Evolutionary conservation across 495 filamentous ascomycete species (phyloP), one percentile per base, ranked within the genome.

Genomic region (Talaromyces thailandensis): DNA sequence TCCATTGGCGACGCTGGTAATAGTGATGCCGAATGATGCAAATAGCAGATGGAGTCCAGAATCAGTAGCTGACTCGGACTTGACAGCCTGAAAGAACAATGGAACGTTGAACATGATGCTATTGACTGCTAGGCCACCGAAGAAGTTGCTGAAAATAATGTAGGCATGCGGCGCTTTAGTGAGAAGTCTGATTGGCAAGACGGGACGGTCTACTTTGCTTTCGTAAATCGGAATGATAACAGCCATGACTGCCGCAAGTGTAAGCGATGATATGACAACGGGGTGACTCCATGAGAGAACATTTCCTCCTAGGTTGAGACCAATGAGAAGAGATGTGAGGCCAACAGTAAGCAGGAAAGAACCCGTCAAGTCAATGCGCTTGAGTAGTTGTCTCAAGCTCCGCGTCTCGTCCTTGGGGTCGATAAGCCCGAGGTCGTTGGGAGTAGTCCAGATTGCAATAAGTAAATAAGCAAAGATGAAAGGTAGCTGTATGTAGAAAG

Each of bases 1-100:
- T 2, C 90, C 89, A 6, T 85, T 85, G 0, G 81, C 73, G 1
- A 88, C 81, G 31, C 86, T 87, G 6, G 82, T 79, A 1, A 73
- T 56, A 11, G 87, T 88, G 40, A 84, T 72, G 0, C 83, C 81
- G 12, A 84, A 63, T 1, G 84, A 83, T 28, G 85, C 83, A 43
- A 84, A 74, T 9, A 90, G 75, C 52, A 93, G 84, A 48, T 87
- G 81, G 4, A 91, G 79, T 11, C 90, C 90, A 1, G 90, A 91
- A 18, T 77, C 78, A 8, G 89, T 89, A 25, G 90, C 86, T 23
- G 76, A 82, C 12, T 88, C 84, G 45, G 91, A 81, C 64, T 89
- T 86, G 53, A 92, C 88, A 29, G 86, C 88, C 71, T 92, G 88
- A 74, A 92, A 93, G 76, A 86, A 93, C 23, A 93, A 75, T 0